These are phyloP conservation scores for Colletotrichum musicola DNA, from an alignment of 2,329 filamentous ascomycete genomes.

Conservation along the genomic window DNA sequence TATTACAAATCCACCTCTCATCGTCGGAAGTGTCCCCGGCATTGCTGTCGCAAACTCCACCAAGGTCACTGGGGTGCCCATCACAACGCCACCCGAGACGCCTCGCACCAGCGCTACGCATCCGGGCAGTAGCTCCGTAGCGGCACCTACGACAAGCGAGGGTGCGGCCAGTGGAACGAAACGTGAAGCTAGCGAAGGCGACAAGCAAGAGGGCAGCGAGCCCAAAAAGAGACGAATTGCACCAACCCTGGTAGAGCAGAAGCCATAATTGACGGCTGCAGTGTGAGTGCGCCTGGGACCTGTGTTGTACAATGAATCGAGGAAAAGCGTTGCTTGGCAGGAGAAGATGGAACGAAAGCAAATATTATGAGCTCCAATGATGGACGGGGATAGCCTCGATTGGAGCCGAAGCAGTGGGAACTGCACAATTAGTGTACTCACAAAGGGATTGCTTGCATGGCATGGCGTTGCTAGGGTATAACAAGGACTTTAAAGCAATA, in stretches of 20 bases:
- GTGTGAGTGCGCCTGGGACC: slow-evolving; percentile 1
- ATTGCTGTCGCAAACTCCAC: slow-evolving; percentile 80
- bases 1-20: slow-evolving; percentile 83
- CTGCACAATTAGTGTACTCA: slow-evolving; percentile 12
- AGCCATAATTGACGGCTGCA: slow-evolving; percentile 14
- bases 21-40: slow-evolving; percentile 80
- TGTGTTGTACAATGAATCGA: slow-evolving; percentile 35
- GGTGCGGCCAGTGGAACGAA: slow-evolving; percentile 59
- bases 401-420: not conserved
- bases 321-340: slow-evolving; percentile 37
- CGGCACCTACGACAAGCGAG: slow-evolving; percentile 20
- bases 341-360: slow-evolving; percentile 13
- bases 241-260: slow-evolving; percentile 68
- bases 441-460: slow-evolving; percentile 37
- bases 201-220: slow-evolving; percentile 65
- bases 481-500: slow-evolving; percentile 21
- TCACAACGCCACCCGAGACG: slow-evolving; percentile 92
- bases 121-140: not conserved
- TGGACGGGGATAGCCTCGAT: slow-evolving; percentile 1
- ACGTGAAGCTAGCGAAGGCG: slow-evolving; percentile 68
- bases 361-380: slow-evolving; percentile 19
- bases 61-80: slow-evolving; percentile 73
- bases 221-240: slow-evolving; percentile 79
- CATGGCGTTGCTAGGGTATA: slow-evolving; percentile 39
- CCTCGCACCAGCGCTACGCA: slow-evolving; percentile 66